Conservation (phyloP, 331 rosid genomes). For the Quercus phellos region DNA sequence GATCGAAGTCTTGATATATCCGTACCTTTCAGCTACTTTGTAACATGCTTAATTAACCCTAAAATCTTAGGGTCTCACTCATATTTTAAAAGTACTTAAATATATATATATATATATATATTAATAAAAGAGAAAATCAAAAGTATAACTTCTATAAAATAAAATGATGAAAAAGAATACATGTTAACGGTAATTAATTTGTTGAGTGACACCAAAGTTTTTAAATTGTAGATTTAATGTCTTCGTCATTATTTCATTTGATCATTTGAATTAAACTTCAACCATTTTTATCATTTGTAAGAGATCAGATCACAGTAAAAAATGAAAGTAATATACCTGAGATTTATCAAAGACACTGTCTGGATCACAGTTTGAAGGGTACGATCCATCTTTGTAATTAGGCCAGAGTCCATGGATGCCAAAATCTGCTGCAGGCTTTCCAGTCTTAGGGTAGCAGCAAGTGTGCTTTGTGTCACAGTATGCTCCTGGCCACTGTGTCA, state of each 20-base stretch:
- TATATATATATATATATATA: too few species aligned
- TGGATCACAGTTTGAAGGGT: constrained; percentile 76
- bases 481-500: constrained; percentile 82
- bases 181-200: too few species aligned
- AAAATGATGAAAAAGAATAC: too few species aligned
- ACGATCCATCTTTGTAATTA: constrained; percentile 64
- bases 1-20: neutral
- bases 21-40: neutral
- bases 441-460: constrained; percentile 70
- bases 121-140: too few species aligned
- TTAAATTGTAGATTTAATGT: neutral
- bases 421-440: constrained; percentile 75
- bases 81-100: neutral
- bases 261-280: neutral
- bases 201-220: too few species aligned
- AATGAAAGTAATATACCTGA: constrained; percentile 28
- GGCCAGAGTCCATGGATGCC: constrained; percentile 90
- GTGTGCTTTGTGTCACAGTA: constrained; percentile 67
- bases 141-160: too few species aligned
- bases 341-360: constrained; percentile 64
- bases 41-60: neutral
- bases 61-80: neutral
- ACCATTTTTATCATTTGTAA: neutral
- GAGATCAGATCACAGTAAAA: neutral
- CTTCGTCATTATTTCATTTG: neutral